Evolutionary conservation across 768 basidiomycete genomes (phyloP).

Genomic region (Leccinellum rugosiceps): DNA sequence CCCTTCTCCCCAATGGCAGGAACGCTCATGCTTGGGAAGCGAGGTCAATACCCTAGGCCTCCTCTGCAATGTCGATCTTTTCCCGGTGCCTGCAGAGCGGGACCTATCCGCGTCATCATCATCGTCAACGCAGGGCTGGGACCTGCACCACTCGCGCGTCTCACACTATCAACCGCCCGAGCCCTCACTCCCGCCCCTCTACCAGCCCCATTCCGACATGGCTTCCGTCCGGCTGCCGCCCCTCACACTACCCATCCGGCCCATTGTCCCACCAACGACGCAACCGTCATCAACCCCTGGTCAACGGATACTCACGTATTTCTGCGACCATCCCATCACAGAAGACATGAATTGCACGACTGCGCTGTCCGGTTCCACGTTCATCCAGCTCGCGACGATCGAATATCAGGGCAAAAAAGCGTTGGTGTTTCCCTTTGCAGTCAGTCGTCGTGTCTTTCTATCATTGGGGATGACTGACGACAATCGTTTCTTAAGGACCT

Average conservation of each 20-base stretch:
- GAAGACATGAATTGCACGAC: conserved; percentile 47
- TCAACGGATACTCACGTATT: conserved; percentile 42
- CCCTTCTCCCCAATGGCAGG: neutral
- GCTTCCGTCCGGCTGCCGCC: conserved; percentile 23
- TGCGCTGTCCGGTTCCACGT: conserved; percentile 60
- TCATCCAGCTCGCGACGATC: conserved; percentile 51
- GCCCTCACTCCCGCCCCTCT: conserved; percentile 10
- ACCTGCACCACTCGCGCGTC: conserved; percentile 14
- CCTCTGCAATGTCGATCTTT: conserved; percentile 75
- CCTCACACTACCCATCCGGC: conserved; percentile 13
- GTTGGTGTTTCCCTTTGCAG: conserved; percentile 63
- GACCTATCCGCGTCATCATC: neutral
- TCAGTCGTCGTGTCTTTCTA: conserved; percentile 25
- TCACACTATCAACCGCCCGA: conserved; percentile 5
- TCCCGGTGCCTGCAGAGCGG: conserved; percentile 46
- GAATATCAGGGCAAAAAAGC: conserved; percentile 52
- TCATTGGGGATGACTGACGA: neutral
- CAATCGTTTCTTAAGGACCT: conserved; percentile 45
- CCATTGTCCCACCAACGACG: conserved; percentile 1
- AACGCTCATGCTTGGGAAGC: conserved; percentile 35
- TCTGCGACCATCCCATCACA: conserved; percentile 39
- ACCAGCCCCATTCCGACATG: conserved; percentile 14
- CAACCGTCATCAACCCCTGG: conserved; percentile 10
- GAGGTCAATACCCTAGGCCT: conserved; percentile 62
- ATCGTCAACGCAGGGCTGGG: conserved; percentile 2